Evolutionary conservation across 305 asterid species (phyloP).

Genomic region (Solanum hybrid): DNA sequence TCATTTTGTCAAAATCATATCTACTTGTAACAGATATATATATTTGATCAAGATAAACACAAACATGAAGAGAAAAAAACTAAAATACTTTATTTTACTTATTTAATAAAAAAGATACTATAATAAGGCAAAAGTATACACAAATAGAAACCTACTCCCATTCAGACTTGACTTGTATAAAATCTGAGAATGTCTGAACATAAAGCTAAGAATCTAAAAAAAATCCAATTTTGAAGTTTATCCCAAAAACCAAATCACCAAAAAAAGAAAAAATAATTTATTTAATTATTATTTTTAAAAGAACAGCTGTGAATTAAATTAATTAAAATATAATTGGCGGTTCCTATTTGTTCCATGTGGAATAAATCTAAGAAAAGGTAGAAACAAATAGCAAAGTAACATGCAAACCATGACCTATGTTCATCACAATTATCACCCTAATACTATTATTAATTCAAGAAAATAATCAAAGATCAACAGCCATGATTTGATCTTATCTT

Average conservation of each 20-base stretch:
- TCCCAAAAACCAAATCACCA: not conserved
- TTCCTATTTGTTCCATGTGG: constrained; percentile 12
- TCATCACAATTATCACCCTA: constrained; percentile 1
- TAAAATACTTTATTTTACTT: not conserved
- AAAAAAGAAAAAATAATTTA: not conserved
- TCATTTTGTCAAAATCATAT: not conserved
- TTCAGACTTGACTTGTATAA: not conserved
- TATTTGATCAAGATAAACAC: not conserved
- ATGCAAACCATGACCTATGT: constrained; percentile 18
- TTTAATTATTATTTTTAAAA: not conserved
- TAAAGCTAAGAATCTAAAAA: not conserved
- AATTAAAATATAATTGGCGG: not conserved
- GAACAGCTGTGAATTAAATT: not conserved
- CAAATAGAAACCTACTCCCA: not conserved
- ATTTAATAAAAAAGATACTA: not conserved
- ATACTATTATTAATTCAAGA: not conserved
- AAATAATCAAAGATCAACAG: not conserved
- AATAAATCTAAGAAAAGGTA: constrained; percentile 7
- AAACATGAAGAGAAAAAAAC: not conserved
- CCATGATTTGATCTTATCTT: constrained; percentile 22
- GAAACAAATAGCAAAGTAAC: constrained; percentile 11
- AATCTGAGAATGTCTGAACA: constrained; percentile 12
- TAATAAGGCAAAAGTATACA: not conserved
- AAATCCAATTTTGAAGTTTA: not conserved
- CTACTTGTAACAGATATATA: not conserved